Evolutionary conservation across 2,329 filamentous ascomycete genomes (phyloP).

Genomic region (Pleurostoma richardsiae): DNA sequence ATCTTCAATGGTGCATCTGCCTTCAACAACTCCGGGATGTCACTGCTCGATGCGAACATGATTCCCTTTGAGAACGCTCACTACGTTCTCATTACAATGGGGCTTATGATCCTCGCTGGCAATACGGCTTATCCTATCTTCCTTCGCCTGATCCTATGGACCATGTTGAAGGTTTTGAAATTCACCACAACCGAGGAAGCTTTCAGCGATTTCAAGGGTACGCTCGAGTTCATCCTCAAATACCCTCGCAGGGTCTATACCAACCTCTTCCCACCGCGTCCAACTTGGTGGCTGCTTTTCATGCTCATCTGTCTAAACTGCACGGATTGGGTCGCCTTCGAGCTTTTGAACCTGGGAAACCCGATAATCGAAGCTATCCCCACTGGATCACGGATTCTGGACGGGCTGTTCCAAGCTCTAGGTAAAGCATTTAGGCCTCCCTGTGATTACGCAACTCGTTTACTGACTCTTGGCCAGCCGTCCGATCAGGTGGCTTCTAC

Average conservation of each 20-base stretch:
- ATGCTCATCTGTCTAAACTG: slow-evolving; percentile 57
- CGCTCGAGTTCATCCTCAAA: slow-evolving; percentile 47
- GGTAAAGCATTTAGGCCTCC: slow-evolving; percentile 29
- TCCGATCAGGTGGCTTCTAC: slow-evolving; percentile 62
- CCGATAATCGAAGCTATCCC: slow-evolving; percentile 46
- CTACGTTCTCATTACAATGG: slow-evolving; percentile 48
- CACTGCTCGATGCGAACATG: slow-evolving; percentile 62
- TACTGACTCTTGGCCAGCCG: slow-evolving; percentile 29
- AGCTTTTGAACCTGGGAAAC: slow-evolving; percentile 61
- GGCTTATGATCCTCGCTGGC: slow-evolving; percentile 55
- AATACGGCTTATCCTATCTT: slow-evolving; percentile 64
- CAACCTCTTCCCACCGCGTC: slow-evolving; percentile 56
- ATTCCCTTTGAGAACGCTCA: slow-evolving; percentile 50
- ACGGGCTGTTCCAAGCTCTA: slow-evolving; percentile 60
- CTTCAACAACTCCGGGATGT: slow-evolving; percentile 70
- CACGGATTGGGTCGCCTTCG: slow-evolving; percentile 61
- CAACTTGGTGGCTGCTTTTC: slow-evolving; percentile 62
- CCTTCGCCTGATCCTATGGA: slow-evolving; percentile 55
- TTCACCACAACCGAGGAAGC: slow-evolving; percentile 28
- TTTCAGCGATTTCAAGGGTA: slow-evolving; percentile 37
- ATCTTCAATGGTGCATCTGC: slow-evolving; percentile 64
- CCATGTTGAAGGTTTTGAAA: slow-evolving; percentile 34
- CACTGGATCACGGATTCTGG: slow-evolving; percentile 48
- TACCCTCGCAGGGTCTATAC: slow-evolving; percentile 57
- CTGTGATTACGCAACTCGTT: background rate